Percentiles rank a stretch among this genome's conserved stretches.
Evolutionary conservation across 257 asterid genomes (phyloP).

Genomic region (Ligustrum vulgare): DNA sequence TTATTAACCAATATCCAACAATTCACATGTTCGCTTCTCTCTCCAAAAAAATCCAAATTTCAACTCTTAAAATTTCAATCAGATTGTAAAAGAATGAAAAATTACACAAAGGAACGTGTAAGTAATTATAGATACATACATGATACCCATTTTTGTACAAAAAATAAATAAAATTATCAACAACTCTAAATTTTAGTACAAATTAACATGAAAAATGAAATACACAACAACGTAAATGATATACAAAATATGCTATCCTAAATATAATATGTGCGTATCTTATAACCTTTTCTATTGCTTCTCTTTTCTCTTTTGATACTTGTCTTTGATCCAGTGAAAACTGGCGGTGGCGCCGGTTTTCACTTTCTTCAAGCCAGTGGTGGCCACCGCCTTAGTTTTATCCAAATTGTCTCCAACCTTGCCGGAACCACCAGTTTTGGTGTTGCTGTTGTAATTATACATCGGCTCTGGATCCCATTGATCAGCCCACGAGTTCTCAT

Average conservation of each 20-base stretch:
- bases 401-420: constrained; percentile 38
- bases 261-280: neutral
- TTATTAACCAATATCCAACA: too few species aligned
- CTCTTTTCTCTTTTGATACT: constrained; percentile 31
- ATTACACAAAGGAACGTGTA: too few species aligned
- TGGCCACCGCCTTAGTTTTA: constrained; percentile 37
- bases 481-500: constrained; percentile 81
- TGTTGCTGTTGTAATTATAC: constrained; percentile 24
- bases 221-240: neutral
- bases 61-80: too few species aligned
- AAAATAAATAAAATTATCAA: neutral
- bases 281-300: constrained; percentile 14
- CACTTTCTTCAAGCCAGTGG: constrained; percentile 42
- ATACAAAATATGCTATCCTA: neutral
- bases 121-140: too few species aligned
- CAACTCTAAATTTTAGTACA: neutral
- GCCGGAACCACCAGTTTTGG: constrained; percentile 28
- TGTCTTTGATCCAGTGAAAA: constrained; percentile 45
- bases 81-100: too few species aligned
- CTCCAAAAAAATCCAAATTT: too few species aligned
- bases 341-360: constrained; percentile 43
- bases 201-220: neutral
- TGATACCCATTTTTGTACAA: neutral
- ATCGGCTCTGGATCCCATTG: constrained; percentile 59
- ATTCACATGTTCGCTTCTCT: too few species aligned